Conservation (phyloP, 129 eudicot species). For the Saussurea involucrata region DNA sequence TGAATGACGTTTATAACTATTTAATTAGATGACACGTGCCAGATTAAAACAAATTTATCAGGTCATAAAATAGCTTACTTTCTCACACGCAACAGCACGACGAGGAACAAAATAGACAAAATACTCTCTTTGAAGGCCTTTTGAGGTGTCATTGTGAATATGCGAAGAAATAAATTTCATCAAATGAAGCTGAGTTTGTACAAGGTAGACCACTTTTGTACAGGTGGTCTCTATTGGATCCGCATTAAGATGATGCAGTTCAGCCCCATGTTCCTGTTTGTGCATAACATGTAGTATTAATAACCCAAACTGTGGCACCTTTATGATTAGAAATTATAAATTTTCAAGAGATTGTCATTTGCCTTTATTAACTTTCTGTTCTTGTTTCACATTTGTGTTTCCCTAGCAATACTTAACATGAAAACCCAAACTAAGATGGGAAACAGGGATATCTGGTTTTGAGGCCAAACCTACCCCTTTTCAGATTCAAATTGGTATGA, state of each 20-base stretch:
- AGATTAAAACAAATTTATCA: not conserved
- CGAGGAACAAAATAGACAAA: conserved; percentile 94
- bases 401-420: not conserved
- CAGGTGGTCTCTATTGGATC: conserved; percentile 73
- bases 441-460: not conserved
- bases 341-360: not conserved
- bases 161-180: conserved; percentile 77
- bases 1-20: not conserved
- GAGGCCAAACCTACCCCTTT: not conserved
- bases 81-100: conserved; percentile 90
- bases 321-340: not conserved
- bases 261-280: conserved; percentile 94
- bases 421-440: not conserved
- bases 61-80: conserved; percentile 40
- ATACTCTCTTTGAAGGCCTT: conserved; percentile 93
- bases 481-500: not conserved
- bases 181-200: conserved; percentile 69
- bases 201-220: conserved; percentile 91
- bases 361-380: not conserved
- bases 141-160: conserved; percentile 67
- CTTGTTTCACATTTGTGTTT: not conserved
- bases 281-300: conserved; percentile 11
- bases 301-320: conserved; percentile 4
- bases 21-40: not conserved
- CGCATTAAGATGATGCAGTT: conserved; percentile 72